Evolutionary conservation across 2,329 filamentous ascomycete genomes (phyloP), one percentile per base, ranked within the genome.

Genomic region (Sporothrix euskadiensis): DNA sequence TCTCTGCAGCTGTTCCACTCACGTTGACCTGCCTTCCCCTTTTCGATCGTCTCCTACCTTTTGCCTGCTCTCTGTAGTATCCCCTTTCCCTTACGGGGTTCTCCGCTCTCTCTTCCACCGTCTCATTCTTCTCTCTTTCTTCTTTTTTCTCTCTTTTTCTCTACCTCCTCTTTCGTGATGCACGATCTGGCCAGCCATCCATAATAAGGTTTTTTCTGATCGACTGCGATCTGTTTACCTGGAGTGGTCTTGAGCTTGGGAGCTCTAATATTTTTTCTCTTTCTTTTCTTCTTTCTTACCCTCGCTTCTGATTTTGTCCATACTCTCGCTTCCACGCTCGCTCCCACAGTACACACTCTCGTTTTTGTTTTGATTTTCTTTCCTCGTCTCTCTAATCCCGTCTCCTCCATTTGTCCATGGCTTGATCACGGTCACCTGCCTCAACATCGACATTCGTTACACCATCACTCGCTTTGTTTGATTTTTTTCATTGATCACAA

Each of bases 291-390:
- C 14, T 10, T 22, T 14, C 39, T 1, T 19, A 26, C 39, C 14
- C 57, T 49, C 35, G 14, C 4, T 56, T 6, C 12, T 66, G 30
- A n/a, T 22, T n/a, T 5, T 9, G 14, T 9, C 8, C 35, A 39
- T 63, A 4, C 14, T 3, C 63, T 54, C 22, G 3, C 16, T 35
- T 68, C 35, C 35, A 61, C 57, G 1, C 57, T 61, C 30, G 57
- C 57, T 61, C 19, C 2, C 26, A 26, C 26, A 26, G 26, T 56
- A n/a, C 9, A 35, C 35, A 35, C 35, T 35, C 63, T 41, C 30
- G 44, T 35, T 65, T 66, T 49, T 41, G n/a, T 41, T 63, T 63
- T 63, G 59, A 63, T 44, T 44, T 63, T 35, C 41, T 35, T 49
- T 26, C n/a, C 52, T 35, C 44, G 8, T 35, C 4, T 35, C 8